phyloP scores from a whole-genome alignment of 2,329 filamentous ascomycete genomes.

The Pseudocercospora macadamiae region DNA sequence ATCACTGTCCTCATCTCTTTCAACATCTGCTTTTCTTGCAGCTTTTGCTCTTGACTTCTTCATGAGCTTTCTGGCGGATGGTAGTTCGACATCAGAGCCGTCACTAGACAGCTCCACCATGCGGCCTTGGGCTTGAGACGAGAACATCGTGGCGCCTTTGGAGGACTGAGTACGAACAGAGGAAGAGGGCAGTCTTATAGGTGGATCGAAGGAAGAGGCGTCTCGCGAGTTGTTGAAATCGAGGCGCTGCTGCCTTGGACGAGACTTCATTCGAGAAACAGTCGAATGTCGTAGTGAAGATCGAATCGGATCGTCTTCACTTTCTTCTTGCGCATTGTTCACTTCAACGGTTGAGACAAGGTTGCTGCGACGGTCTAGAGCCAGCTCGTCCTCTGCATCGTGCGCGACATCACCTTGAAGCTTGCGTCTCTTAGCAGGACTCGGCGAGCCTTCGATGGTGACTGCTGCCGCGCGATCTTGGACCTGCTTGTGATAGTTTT shows the following conservation, averaged over 20 bases:
- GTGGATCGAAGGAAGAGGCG: constrained; percentile 28
- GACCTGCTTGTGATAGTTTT: constrained; percentile 38
- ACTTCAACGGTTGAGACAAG: no score
- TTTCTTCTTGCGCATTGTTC: constrained; percentile 26
- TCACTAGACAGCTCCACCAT: constrained; percentile 30
- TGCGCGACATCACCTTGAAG: constrained; percentile 23
- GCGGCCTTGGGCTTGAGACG: constrained; percentile 24
- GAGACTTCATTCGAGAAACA: constrained; percentile 5
- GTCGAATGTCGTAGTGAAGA: constrained; percentile 25
- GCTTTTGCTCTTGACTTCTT: constrained; percentile 11
- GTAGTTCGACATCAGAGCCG: constrained; percentile 23
- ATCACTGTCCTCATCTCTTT: background rate
- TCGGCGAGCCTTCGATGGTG: constrained; percentile 34
- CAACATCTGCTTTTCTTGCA: background rate
- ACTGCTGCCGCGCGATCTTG: constrained; percentile 41
- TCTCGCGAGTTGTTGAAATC: constrained; percentile 34
- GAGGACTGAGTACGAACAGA: constrained; percentile 22
- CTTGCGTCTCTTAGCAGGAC: constrained; percentile 33
- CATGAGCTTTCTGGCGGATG: constrained; percentile 14
- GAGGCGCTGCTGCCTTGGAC: constrained; percentile 37
- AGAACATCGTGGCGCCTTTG: constrained; percentile 33
- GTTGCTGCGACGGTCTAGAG: constrained; percentile 22
- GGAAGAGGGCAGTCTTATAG: constrained; percentile 29
- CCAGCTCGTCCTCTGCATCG: constrained; percentile 15
- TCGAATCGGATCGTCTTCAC: constrained; percentile 28